phyloP scores from a whole-genome alignment of 2,329 filamentous ascomycete species.

The Didymella pomorum region DNA sequence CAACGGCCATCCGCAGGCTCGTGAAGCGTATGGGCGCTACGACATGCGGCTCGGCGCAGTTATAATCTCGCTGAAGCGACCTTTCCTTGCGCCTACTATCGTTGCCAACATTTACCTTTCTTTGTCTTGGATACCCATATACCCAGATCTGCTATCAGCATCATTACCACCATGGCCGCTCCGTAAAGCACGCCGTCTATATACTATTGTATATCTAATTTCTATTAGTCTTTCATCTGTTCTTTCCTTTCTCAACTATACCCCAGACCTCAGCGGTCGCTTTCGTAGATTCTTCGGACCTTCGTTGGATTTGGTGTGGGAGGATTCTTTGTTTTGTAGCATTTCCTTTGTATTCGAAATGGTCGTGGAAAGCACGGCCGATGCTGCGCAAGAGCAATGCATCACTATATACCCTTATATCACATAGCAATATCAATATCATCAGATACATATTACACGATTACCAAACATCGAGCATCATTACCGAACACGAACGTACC shows the following conservation, averaged over 20 bases:
- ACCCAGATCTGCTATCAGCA: not conserved
- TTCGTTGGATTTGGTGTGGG: not conserved
- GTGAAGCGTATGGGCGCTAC: conserved; percentile 15
- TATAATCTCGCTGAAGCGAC: not conserved
- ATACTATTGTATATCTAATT: not conserved
- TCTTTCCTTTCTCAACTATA: not conserved
- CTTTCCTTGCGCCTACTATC: conserved; percentile 9
- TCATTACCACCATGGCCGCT: not conserved
- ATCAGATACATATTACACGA: no score
- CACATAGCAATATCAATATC: not conserved
- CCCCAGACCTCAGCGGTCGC: not conserved
- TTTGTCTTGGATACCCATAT: conserved; percentile 10
- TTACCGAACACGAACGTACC: no score
- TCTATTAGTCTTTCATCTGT: not conserved
- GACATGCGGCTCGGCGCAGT: not conserved
- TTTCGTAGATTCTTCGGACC: not conserved
- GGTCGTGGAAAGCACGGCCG: not conserved
- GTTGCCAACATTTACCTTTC: conserved; percentile 7
- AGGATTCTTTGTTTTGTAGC: not conserved
- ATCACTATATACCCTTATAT: not conserved
- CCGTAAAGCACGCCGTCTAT: not conserved
- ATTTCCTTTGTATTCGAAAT: not conserved
- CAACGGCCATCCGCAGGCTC: conserved; percentile 4
- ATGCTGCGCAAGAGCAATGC: not conserved
- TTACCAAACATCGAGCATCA: no score